Percentiles rank a stretch among this genome's conserved stretches.
Conservation (phyloP, 192 early-diverging fungal genomes). For the Backusella westeae region DNA sequence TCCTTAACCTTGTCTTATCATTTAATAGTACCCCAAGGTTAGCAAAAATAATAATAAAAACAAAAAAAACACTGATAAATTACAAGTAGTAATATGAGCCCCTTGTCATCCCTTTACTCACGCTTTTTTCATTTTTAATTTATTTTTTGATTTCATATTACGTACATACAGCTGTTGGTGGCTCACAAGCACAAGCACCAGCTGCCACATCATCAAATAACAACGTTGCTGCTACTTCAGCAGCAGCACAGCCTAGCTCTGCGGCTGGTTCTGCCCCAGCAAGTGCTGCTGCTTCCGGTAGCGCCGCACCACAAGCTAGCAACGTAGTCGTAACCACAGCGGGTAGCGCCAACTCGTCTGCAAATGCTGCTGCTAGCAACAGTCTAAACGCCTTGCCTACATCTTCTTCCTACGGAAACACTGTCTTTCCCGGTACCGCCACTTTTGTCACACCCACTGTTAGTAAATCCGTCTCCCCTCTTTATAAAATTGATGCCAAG, state of each 20-base stretch:
- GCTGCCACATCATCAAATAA: neutral
- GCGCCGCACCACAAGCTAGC: neutral
- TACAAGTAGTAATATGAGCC: neutral
- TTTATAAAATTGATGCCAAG: constrained; percentile 23
- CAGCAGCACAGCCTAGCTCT: neutral
- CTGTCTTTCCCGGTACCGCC: constrained; percentile 22
- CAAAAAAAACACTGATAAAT: neutral
- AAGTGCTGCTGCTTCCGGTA: neutral
- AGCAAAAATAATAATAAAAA: neutral
- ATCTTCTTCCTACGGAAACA: constrained; percentile 25
- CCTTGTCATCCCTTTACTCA: neutral
- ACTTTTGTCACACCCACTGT: constrained; percentile 27
- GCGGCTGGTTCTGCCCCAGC: neutral
- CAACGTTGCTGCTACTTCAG: constrained; percentile 1
- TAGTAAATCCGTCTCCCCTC: constrained; percentile 30
- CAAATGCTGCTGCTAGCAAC: neutral
- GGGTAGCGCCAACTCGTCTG: neutral
- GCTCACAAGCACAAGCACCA: neutral
- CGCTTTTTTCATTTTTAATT: neutral
- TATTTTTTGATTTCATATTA: neutral
- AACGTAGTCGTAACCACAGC: neutral
- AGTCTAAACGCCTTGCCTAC: constrained; percentile 24
- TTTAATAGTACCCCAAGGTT: constrained; percentile 16
- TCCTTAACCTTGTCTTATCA: neutral
- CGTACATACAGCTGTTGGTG: neutral